Conservation (phyloP, 2,329 filamentous ascomycete species). For the Scorias spongiosa region DNA sequence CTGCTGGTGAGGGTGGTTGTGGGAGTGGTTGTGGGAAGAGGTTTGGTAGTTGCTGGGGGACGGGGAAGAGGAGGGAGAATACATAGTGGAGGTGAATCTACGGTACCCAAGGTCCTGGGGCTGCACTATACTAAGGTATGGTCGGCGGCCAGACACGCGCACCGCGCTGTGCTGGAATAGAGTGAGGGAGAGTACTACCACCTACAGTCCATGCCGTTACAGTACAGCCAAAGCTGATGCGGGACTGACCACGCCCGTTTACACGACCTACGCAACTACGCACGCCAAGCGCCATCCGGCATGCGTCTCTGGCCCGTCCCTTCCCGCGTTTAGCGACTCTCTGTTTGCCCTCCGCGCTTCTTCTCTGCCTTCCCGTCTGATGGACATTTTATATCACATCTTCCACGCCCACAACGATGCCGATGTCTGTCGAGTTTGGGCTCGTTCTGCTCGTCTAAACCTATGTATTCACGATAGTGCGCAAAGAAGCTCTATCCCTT, state of each 20-base stretch:
- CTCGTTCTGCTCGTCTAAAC: conserved; percentile 8
- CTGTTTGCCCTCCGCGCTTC: not conserved
- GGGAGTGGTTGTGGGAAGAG: conserved; percentile 12
- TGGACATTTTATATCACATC: not conserved
- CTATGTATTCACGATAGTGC: not conserved
- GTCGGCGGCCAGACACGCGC: not conserved
- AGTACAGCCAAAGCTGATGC: not conserved
- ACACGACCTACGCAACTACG: not conserved
- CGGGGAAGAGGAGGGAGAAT: conserved; percentile 3
- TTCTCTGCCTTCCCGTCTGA: not conserved
- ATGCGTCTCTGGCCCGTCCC: not conserved
- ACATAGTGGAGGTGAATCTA: conserved; percentile 3
- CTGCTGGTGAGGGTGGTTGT: conserved; percentile 77
- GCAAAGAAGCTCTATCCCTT: not conserved
- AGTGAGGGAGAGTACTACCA: not conserved
- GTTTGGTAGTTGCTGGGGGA: conserved; percentile 17
- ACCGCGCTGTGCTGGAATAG: not conserved
- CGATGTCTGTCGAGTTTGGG: conserved; percentile 5
- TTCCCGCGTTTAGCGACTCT: not conserved
- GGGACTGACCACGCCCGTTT: not conserved
- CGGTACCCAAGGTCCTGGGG: conserved; percentile 14
- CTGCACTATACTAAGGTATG: conserved; percentile 26
- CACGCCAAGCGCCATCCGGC: not conserved
- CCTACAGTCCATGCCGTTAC: not conserved
- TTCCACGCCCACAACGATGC: not conserved